A percentile compares a stretch with the other conserved stretches of the same genome.
phyloP scores from a whole-genome alignment of 1,284 basidiomycete species.

The Prillingera fragicola region DNA sequence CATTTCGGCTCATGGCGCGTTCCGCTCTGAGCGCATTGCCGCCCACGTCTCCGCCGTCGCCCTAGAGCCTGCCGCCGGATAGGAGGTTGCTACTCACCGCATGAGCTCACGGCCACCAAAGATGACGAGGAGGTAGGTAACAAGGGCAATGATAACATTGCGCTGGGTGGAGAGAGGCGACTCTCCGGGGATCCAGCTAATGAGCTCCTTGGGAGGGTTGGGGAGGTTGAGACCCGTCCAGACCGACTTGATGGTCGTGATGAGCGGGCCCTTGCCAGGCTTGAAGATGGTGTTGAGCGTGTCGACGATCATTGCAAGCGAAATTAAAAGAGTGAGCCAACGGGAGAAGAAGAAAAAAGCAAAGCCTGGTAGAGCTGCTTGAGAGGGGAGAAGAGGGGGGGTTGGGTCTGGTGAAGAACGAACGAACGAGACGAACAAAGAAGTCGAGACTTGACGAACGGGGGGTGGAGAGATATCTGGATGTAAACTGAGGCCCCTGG shows the following conservation, averaged over 20 bases:
- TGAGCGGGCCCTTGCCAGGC: slow-evolving; percentile 38
- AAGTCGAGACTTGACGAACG: too few species aligned
- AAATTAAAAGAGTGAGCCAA: background rate
- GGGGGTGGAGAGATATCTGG: too few species aligned
- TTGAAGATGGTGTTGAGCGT: slow-evolving; percentile 3
- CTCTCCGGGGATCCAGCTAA: slow-evolving; percentile 42
- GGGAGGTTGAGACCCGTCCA: slow-evolving; percentile 31
- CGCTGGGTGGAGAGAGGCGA: slow-evolving; percentile 76
- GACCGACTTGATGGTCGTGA: slow-evolving; percentile 31
- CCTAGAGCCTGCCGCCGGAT: slow-evolving; percentile 14
- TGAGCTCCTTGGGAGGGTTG: slow-evolving; percentile 29
- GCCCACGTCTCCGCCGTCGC: too few species aligned
- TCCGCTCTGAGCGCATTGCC: too few species aligned
- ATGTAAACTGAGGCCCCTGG: too few species aligned
- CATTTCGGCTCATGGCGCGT: too few species aligned
- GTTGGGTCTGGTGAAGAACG: background rate
- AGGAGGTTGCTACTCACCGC: slow-evolving; percentile 57
- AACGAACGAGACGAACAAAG: background rate
- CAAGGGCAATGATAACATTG: slow-evolving; percentile 65
- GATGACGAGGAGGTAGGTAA: slow-evolving; percentile 78
- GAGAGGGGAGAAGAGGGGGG: background rate
- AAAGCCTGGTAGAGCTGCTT: background rate
- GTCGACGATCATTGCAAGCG: background rate
- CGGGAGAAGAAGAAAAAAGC: background rate
- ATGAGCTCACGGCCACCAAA: slow-evolving; percentile 82